Base-by-base conservation (phyloP, 169 alveolate species). In the Fabrea salina region DNA sequence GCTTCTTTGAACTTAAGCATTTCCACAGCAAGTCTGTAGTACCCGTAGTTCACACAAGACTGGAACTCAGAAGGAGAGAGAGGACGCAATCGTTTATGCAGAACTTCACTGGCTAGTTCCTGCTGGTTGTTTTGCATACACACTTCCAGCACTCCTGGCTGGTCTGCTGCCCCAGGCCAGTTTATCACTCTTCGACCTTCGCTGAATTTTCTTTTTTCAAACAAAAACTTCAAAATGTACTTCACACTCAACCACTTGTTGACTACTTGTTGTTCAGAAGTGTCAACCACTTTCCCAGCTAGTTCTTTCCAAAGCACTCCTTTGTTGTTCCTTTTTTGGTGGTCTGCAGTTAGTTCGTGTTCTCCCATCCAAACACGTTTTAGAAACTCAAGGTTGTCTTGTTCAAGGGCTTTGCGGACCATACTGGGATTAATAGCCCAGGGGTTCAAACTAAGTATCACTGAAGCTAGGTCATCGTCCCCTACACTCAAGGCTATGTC, bases 131-230 rank as follows among this genome's bases (percentile, higher is more conserved):
- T 11, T 51, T 72, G 25, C 22, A 72, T n/a, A 40, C 71, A 72
- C 11, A 72, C 80, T 16, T 32, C 22, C 30, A 72, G 3, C 3
- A 72, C n/a, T 1, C 54, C 80, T 49, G n/a, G 27, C 49, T 72
- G 50, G 30, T 72, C 80, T 13, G 67, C 71, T 11, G 70, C 80
- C 19, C 35, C 67, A 50, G 80, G 80, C 80, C 80, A 72, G 33
- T 39, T 51, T 11, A 72, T 27, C 27, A 72, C 54, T 72, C 37
- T 50, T 49, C 71, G 6, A 19, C 51, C 80, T 33, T 72, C 80
- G 8, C 0, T 2, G 30, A 72, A 13, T 0, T 11, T 35, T 33
- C 33, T 51, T 32, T 43, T 44, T 49, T 49, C 53, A 11, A 72
- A 32, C 22, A 72, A n/a, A 35, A 6, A 50, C 13, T 47, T 35